Percentiles rank a stretch among this genome's conserved stretches.
phyloP scores from a whole-genome alignment of 2,329 filamentous ascomycete genomes.

The Talaromyces piceae region DNA sequence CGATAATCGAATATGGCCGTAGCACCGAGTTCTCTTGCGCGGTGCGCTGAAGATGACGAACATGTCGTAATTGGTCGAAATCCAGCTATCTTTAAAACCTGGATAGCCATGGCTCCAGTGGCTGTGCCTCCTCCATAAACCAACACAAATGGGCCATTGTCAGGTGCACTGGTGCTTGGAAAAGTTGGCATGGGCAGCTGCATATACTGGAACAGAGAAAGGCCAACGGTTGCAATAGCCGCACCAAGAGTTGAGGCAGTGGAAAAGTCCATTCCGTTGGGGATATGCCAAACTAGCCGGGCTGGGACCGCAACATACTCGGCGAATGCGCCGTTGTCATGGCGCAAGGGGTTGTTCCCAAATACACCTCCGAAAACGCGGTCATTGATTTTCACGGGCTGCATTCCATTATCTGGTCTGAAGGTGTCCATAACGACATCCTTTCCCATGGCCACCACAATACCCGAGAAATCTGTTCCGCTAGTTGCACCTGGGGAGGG shows the following conservation, averaged over 20 bases:
- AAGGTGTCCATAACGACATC: not conserved
- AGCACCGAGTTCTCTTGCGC: conserved; percentile 38
- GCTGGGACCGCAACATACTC: conserved; percentile 24
- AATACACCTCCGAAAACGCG: conserved; percentile 26
- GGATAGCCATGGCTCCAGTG: not conserved
- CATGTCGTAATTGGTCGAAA: not conserved
- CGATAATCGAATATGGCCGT: conserved; percentile 41
- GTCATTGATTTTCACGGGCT: conserved; percentile 21
- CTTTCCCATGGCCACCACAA: not conserved
- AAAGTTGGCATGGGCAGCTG: not conserved
- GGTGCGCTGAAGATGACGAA: conserved; percentile 1
- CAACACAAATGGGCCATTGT: not conserved
- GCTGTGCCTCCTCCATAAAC: conserved; percentile 3
- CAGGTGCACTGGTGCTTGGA: not conserved
- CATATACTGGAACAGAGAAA: not conserved
- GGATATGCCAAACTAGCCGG: conserved; percentile 24
- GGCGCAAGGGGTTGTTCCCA: conserved; percentile 21
- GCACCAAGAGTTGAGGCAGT: conserved; percentile 24
- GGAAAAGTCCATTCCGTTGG: conserved; percentile 22
- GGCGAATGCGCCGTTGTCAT: conserved; percentile 27
- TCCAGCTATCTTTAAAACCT: conserved; percentile 16
- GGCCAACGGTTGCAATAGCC: conserved; percentile 14
- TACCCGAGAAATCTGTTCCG: conserved; percentile 20
- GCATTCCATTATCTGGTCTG: not conserved
- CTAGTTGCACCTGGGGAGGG: conserved; percentile 18